phyloP scores from a whole-genome alignment of 2,329 filamentous ascomycete species.

The Arthrobotrys conoides region DNA sequence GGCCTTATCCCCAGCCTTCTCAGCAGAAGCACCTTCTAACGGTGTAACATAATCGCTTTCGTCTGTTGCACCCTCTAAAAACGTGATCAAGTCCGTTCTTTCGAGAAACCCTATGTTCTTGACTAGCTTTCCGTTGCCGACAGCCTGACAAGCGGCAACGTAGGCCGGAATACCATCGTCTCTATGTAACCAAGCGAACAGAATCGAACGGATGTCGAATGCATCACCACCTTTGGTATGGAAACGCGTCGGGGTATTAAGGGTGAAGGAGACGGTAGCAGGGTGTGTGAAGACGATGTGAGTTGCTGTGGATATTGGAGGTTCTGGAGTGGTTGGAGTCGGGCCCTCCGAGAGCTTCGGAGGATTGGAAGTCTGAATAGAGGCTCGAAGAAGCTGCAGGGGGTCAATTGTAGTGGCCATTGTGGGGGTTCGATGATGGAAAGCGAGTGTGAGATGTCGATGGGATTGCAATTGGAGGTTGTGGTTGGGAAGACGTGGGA shows the following conservation, averaged over 20 bases:
- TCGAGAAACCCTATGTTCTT: conserved; percentile 93
- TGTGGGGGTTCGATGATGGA: neutral
- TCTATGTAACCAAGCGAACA: conserved; percentile 95
- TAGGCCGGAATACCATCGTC: conserved; percentile 92
- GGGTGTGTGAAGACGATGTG: conserved; percentile 81
- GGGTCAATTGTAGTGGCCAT: conserved; percentile 69
- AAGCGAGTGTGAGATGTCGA: neutral
- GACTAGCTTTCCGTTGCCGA: conserved; percentile 75
- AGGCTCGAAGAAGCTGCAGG: conserved; percentile 84
- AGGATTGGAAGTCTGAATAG: conserved; percentile 79
- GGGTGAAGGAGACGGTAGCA: conserved; percentile 75
- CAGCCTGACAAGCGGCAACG: conserved; percentile 80
- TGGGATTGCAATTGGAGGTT: conserved; percentile 7
- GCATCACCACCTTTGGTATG: conserved; percentile 78
- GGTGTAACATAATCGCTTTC: conserved; percentile 95
- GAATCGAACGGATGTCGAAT: conserved; percentile 92
- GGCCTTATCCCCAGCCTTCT: conserved; percentile 74
- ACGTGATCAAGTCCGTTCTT: conserved; percentile 89
- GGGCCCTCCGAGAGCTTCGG: conserved; percentile 81
- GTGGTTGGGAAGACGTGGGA: conserved; percentile 23
- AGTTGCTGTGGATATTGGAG: conserved; percentile 72
- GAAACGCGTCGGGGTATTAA: conserved; percentile 86
- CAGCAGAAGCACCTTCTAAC: conserved; percentile 71
- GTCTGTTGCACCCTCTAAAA: conserved; percentile 89
- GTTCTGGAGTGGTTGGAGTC: conserved; percentile 72